These are phyloP conservation scores for Prunus campanulata DNA, from an alignment of 306 rosid genomes.

Conservation along the genomic window DNA sequence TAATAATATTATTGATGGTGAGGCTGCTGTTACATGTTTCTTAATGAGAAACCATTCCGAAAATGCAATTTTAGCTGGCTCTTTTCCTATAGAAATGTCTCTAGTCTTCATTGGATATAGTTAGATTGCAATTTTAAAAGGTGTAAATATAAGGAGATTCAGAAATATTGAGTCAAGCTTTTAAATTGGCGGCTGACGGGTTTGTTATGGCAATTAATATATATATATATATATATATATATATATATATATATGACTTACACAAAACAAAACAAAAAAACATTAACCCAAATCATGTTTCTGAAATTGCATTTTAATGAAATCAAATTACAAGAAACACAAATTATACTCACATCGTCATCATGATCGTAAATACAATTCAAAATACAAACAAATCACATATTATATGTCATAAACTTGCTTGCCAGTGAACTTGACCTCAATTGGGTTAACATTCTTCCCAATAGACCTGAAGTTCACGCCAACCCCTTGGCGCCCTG, in stretches of 20 bases:
- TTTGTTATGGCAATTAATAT: not conserved
- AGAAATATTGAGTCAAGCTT: no score
- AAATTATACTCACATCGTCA: not conserved
- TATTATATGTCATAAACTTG: conserved; percentile 76
- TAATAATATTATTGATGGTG: no score
- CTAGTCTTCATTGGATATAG: no score
- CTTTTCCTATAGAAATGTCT: no score
- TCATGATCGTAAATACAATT: not conserved
- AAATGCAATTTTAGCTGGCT: no score
- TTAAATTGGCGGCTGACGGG: no score
- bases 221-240: no score
- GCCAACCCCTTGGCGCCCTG: conserved; percentile 91
- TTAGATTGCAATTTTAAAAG: no score
- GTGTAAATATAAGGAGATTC: no score
- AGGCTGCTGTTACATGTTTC: no score
- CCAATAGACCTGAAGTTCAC: conserved; percentile 87
- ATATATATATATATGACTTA: no score
- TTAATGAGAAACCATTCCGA: no score
- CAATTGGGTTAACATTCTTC: conserved; percentile 82
- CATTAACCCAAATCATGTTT: conserved; percentile 4
- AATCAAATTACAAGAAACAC: conserved; percentile 17
- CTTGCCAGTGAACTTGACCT: conserved; percentile 97
- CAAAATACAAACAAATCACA: conserved; percentile 30
- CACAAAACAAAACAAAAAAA: not conserved
- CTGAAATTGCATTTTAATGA: conserved; percentile 4